Percentiles rank a stretch among this genome's conserved stretches.
phyloP scores from a whole-genome alignment of 805 yeast genomes.

The Kuraishia capsulata region DNA sequence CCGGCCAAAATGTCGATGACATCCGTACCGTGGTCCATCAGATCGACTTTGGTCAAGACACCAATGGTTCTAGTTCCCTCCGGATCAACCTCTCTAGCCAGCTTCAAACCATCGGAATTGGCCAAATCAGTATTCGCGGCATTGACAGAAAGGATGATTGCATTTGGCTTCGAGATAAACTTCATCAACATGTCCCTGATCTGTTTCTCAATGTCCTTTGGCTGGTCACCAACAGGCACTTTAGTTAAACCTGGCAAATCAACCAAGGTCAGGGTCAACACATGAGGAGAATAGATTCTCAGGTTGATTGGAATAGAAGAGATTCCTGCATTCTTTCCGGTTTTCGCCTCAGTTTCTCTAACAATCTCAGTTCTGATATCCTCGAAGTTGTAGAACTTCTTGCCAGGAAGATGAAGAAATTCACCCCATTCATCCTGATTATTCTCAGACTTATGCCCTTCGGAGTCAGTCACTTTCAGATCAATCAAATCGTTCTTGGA shows the following conservation, averaged over 20 bases:
- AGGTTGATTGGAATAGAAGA: conserved; percentile 88
- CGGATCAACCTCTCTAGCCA: conserved; percentile 97
- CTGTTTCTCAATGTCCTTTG: conserved; percentile 91
- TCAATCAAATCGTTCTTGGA: conserved; percentile 29
- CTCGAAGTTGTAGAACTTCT: conserved; percentile 78
- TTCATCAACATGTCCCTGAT: conserved; percentile 89
- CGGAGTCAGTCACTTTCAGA: conserved; percentile 32
- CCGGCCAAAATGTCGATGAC: conserved; percentile 94
- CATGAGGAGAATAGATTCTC: conserved; percentile 90
- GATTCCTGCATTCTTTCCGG: conserved; percentile 81
- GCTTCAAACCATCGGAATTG: conserved; percentile 89
- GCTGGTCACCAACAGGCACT: conserved; percentile 99
- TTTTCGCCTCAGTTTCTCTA: conserved; percentile 78
- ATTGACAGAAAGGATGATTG: conserved; percentile 88
- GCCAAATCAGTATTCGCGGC: conserved; percentile 97
- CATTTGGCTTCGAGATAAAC: conserved; percentile 91
- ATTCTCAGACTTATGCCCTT: conserved; percentile 52
- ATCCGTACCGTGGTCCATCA: conserved; percentile 98
- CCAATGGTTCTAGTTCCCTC: conserved; percentile 95
- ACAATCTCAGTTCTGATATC: conserved; percentile 88
- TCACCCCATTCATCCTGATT: conserved; percentile 94
- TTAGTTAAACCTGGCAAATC: conserved; percentile 97
- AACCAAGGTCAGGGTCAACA: conserved; percentile 85
- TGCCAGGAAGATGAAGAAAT: conserved; percentile 84
- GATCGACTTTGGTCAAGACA: conserved; percentile 90